Percentiles rank a stretch among this genome's conserved stretches.
These are phyloP conservation scores for Phenoliferia sp. DNA, from an alignment of 1,284 basidiomycete genomes.

Conservation along the genomic window DNA sequence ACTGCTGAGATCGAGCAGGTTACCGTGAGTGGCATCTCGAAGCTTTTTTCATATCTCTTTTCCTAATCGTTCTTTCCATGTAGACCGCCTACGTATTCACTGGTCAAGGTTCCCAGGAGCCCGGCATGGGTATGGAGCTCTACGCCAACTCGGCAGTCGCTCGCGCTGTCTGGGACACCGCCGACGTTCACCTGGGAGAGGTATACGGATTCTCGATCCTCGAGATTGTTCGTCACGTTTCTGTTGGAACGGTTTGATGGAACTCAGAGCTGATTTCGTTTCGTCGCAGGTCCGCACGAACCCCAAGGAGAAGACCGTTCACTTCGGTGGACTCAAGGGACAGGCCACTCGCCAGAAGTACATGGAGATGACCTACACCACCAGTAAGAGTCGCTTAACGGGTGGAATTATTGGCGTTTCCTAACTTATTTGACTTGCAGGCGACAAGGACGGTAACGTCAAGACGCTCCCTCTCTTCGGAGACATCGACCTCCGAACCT, in stretches of 20 bases:
- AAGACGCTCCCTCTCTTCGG: slow-evolving; percentile 91
- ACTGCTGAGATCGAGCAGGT: slow-evolving; percentile 89
- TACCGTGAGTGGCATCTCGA: slow-evolving; percentile 39
- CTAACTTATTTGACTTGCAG: slow-evolving; percentile 38
- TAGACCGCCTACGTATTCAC: slow-evolving; percentile 93
- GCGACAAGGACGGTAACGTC: slow-evolving; percentile 90
- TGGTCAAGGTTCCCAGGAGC: slow-evolving; percentile 96
- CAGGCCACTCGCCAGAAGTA: slow-evolving; percentile 96
- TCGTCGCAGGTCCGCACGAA: slow-evolving; percentile 59
- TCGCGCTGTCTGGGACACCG: slow-evolving; percentile 93
- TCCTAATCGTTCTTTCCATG: slow-evolving; percentile 1
- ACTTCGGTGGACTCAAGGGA: slow-evolving; percentile 98
- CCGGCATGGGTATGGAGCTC: slow-evolving; percentile 98
- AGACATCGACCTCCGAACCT: slow-evolving; percentile 74
- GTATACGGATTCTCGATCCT: slow-evolving; percentile 97
- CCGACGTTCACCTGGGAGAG: slow-evolving; percentile 84
- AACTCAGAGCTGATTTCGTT: background rate
- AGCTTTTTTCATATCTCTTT: background rate
- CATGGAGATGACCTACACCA: slow-evolving; percentile 98
- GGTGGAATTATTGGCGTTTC: slow-evolving; percentile 76
- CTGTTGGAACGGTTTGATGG: no score
- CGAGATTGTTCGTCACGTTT: slow-evolving; percentile 70
- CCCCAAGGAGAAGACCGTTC: slow-evolving; percentile 93
- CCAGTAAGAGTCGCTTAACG: slow-evolving; percentile 67
- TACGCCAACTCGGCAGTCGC: slow-evolving; percentile 90